Conservation (phyloP, 306 rosid genomes). For the Cucumis hystrix region DNA sequence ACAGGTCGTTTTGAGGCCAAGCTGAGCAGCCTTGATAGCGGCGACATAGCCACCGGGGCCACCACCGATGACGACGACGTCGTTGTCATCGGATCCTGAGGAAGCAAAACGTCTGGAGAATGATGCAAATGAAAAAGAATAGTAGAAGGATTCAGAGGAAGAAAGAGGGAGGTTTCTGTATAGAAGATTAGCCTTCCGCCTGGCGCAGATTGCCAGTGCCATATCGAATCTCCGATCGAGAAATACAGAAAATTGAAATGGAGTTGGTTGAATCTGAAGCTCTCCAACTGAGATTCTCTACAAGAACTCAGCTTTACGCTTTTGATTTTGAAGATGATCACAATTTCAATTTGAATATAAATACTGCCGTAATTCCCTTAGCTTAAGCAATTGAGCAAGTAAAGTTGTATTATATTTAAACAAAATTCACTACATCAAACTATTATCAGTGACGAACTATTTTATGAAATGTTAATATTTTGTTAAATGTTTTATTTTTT, state of each 20-base stretch:
- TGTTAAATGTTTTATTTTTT: too few species aligned
- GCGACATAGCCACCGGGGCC: conserved; percentile 98
- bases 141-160: conserved; percentile 24
- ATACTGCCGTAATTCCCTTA: too few species aligned
- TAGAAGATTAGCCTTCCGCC: conserved; percentile 53
- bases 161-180: conserved; percentile 16
- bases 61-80: conserved; percentile 85
- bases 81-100: conserved; percentile 73
- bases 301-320: background rate
- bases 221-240: background rate
- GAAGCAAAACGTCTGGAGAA: conserved; percentile 52
- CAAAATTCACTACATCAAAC: too few species aligned
- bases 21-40: conserved; percentile 92
- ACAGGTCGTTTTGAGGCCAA: conserved; percentile 91
- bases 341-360: background rate
- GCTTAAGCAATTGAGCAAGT: too few species aligned
- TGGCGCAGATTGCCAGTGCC: conserved; percentile 67
- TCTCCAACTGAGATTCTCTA: background rate
- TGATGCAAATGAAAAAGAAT: conserved; percentile 10
- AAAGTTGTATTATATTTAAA: too few species aligned
- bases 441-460: too few species aligned
- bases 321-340: background rate
- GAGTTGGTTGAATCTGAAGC: background rate
- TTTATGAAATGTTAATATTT: too few species aligned
- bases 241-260: background rate